Evolutionary conservation across 2,329 filamentous ascomycete genomes (phyloP), one percentile per base, ranked within the genome.

Genomic region (Trichoderma arundinaceum): DNA sequence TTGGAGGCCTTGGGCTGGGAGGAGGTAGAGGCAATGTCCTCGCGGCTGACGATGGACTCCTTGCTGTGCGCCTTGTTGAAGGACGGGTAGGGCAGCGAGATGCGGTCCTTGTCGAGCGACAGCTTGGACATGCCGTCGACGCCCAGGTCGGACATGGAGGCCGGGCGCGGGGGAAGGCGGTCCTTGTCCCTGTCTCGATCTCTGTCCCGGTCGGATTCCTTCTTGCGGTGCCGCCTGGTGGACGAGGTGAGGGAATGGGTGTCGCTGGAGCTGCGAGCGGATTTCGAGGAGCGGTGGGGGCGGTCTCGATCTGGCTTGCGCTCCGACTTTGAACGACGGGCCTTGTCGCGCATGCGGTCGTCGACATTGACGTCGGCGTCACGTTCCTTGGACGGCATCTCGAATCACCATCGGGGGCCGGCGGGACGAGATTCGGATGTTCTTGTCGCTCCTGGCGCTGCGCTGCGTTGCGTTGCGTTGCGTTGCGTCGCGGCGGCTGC

Each of bases 61-160:
- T 93, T 95, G 82, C 92, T 96, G 77, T 96, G 92, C 12, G 91
- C 91, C 79, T 96, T 97, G 79, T 91, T 95, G 77, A 96, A 92
- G 10, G 85, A 84, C 1, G 93, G 92, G 75, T 97, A 96, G 7
- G 92, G 90, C 48, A 91, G 75, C 68, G 83, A 85, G 39, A 81
- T 75, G 33, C 83, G 82, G 61, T 84, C 81, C 67, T 76, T 79
- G 51, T 77, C 75, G 22, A 79, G 68, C 22, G 74, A 74, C 7
- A 76, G 74, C 52, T 73, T 75, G 59, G 77, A 74, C 58, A 84
- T 74, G 72, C 83, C 61, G 13, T 67, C 65, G 33, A 61, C 82
- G 22, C 82, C 82, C 12, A 85, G 74, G 61, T 86, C 82, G 56
- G 81, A 82, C 72, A 81, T 80, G 44, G 80, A 81, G 69, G 32